phyloP scores from a whole-genome alignment of 1,139 yeast species.

The Yamadazyma oceani region DNA sequence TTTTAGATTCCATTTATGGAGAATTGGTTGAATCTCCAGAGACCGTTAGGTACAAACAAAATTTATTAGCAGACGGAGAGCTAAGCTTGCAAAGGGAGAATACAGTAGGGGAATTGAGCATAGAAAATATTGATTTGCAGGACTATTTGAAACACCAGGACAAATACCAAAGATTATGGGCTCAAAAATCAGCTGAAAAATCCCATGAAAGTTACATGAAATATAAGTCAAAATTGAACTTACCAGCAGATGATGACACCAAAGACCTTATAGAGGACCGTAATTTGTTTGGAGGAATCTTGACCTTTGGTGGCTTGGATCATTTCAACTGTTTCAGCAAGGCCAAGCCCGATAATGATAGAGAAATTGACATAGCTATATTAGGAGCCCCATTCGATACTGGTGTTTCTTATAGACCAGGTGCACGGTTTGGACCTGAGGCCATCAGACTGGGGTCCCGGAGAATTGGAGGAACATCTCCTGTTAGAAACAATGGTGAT shows the following conservation, averaged over 20 bases:
- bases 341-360: slow-evolving; percentile 15
- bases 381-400: slow-evolving; percentile 35
- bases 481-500: slow-evolving; percentile 31
- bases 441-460: slow-evolving; percentile 23
- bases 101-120: slow-evolving; percentile 2
- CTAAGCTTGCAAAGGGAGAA: too few species aligned
- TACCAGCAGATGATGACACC: slow-evolving; percentile 40
- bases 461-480: slow-evolving; percentile 37
- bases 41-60: neutral
- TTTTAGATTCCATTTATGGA: slow-evolving; percentile 24
- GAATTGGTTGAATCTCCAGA: slow-evolving; percentile 12
- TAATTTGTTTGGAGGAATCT: slow-evolving; percentile 42
- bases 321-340: slow-evolving; percentile 35
- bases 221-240: slow-evolving; percentile 24
- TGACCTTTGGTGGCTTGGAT: slow-evolving; percentile 46
- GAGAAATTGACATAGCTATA: slow-evolving; percentile 26
- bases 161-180: neutral
- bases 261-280: slow-evolving; percentile 26
- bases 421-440: slow-evolving; percentile 33
- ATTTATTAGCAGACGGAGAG: too few species aligned
- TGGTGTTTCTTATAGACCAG: slow-evolving; percentile 31
- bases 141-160: slow-evolving; percentile 5
- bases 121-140: slow-evolving; percentile 5
- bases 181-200: slow-evolving; percentile 9
- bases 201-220: slow-evolving; percentile 17